Base-by-base conservation (phyloP, 306 rosid genomes). In the Sicyos edulis region DNA sequence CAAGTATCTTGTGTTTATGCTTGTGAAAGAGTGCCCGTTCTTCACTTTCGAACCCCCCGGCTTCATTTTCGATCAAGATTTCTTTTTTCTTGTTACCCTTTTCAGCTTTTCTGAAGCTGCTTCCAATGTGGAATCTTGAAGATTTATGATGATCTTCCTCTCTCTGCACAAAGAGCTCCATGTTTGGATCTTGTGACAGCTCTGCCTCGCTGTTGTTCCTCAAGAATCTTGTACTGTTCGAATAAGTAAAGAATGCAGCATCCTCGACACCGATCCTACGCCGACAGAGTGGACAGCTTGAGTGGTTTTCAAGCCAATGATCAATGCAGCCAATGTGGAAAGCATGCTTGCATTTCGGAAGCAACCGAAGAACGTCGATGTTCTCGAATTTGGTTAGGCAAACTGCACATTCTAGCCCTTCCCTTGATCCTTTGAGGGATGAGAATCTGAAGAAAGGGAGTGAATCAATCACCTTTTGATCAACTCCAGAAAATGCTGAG, bases 401-500 rank as follows among this genome's bases (percentile, higher is more conserved):
- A 8, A 93, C 96, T n/a, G 95, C 37, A 76, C 99, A 93, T 78
- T 93, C 99, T 1, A 93, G 88, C 3, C 97, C 99, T 77, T 91
- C 91, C 32, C 70, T 93, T 16, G 97, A 86, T 9, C 96, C 97
- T 78, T 73, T 87, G 19, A 93, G 89, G 4, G 96, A 81, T 17
- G 97, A 91, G 76, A 93, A 91, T 82, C 83, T 81, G 53, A 91
- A 93, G 83, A 85, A 91, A 26, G 99, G 99, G n/a, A 93, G 96
- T 59, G 97, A 87, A 74, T 93, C 97, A 26, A 93, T 82, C 45
- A 80, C 86, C 22, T 86, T 82, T 79, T 88, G 91, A 65, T 89
- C 96, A 42, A 93, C 83, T 19, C 99, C 99, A 3, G 98, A 93
- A 60, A 84, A 90, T 66, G 95, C 78, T 6, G 90, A 84, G 80